phyloP scores from a whole-genome alignment of 2,329 filamentous ascomycete genomes.

The Botrytis deweyae region DNA sequence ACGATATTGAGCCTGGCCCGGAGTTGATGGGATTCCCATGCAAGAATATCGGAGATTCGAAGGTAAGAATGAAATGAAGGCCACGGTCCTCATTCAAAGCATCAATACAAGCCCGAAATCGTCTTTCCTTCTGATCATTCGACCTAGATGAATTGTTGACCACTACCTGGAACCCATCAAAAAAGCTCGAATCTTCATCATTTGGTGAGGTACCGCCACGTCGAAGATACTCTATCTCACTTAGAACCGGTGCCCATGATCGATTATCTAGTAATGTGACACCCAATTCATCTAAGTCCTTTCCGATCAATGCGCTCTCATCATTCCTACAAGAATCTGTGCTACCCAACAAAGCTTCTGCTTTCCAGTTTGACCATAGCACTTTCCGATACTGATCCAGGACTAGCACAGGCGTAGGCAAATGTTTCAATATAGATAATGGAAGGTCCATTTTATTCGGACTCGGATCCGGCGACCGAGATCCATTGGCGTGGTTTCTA shows the following conservation, averaged over 20 bases:
- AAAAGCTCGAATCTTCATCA: not conserved
- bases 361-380: conserved; percentile 28
- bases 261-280: conserved; percentile 24
- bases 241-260: conserved; percentile 26
- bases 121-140: conserved; percentile 7
- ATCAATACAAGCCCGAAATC: conserved; percentile 26
- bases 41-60: conserved; percentile 20
- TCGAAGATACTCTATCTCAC: conserved; percentile 19
- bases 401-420: conserved; percentile 30
- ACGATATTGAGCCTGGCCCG: not conserved
- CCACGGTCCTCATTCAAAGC: conserved; percentile 22
- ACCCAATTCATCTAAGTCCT: conserved; percentile 22
- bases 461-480: not conserved
- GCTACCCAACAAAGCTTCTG: conserved; percentile 22
- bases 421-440: conserved; percentile 27
- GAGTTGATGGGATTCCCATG: not conserved
- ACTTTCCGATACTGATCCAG: conserved; percentile 25
- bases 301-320: conserved; percentile 19
- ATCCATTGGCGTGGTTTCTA: not conserved
- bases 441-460: conserved; percentile 26
- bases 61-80: conserved; percentile 24
- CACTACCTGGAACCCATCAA: conserved; percentile 22
- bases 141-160: conserved; percentile 12
- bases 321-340: conserved; percentile 19
- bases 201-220: not conserved